Percentiles rank a stretch among this genome's conserved stretches.
These are phyloP conservation scores for Xylaria sp. DNA, from an alignment of 2,329 filamentous ascomycete species.

Conservation along the genomic window DNA sequence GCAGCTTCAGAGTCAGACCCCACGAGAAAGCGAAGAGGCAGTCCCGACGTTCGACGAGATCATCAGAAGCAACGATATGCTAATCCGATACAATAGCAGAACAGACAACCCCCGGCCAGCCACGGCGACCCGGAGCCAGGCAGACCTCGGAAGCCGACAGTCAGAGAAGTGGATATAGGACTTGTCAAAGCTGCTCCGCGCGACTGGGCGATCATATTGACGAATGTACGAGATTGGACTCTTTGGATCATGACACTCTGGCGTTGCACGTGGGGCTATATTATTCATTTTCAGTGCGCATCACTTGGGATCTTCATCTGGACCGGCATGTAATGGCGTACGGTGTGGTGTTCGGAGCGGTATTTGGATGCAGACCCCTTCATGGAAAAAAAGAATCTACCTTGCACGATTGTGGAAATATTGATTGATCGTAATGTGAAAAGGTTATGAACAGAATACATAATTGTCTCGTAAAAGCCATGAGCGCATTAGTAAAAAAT, in stretches of 20 bases:
- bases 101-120: slow-evolving; percentile 16
- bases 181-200: background rate
- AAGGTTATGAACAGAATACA: background rate
- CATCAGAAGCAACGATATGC: slow-evolving; percentile 29
- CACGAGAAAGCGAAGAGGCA: slow-evolving; percentile 35
- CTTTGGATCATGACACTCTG: slow-evolving; percentile 7
- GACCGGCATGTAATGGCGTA: slow-evolving; percentile 22
- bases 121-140: slow-evolving; percentile 7
- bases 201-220: background rate
- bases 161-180: slow-evolving; percentile 37
- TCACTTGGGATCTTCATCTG: slow-evolving; percentile 14
- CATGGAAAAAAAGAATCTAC: background rate
- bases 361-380: background rate
- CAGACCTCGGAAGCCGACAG: slow-evolving; percentile 7
- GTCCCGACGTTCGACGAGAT: slow-evolving; percentile 30
- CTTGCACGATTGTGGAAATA: slow-evolving; percentile 1
- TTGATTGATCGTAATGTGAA: background rate
- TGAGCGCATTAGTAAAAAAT: background rate
- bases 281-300: slow-evolving; percentile 16
- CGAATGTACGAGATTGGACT: background rate
- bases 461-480: background rate
- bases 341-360: background rate
- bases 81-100: slow-evolving; percentile 23
- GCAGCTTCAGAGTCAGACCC: slow-evolving; percentile 34
- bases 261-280: slow-evolving; percentile 13